phyloP scores from a whole-genome alignment of 1,139 yeast genomes.

The Magnusiomyces magnusii region DNA sequence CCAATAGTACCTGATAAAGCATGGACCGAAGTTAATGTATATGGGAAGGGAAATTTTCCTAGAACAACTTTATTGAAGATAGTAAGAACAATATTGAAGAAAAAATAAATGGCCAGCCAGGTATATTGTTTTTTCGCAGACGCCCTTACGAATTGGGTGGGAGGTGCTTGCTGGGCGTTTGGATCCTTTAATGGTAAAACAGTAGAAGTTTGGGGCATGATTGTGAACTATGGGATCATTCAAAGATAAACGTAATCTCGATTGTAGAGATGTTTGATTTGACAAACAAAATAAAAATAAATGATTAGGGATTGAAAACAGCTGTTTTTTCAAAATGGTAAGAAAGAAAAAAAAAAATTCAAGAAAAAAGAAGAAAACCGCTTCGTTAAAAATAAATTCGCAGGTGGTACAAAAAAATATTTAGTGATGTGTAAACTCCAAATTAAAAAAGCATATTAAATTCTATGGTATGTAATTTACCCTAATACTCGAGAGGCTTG shows the following conservation, averaged over 20 bases:
- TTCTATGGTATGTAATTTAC: too few species aligned
- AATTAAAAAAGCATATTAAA: too few species aligned
- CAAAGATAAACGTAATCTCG: too few species aligned
- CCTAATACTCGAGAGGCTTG: too few species aligned
- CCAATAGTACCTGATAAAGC: conserved; percentile 25
- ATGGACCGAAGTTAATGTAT: conserved; percentile 24
- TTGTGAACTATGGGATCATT: too few species aligned
- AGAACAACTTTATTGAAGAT: conserved; percentile 26
- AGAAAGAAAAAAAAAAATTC: not conserved
- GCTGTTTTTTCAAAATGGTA: not conserved
- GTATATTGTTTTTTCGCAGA: conserved; percentile 10
- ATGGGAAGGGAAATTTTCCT: conserved; percentile 27
- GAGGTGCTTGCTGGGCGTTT: not conserved
- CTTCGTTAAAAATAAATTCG: not conserved
- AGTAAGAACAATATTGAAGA: conserved; percentile 26
- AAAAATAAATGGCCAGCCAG: conserved; percentile 25
- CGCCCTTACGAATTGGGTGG: conserved; percentile 1
- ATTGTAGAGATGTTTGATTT: too few species aligned
- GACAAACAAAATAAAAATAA: too few species aligned
- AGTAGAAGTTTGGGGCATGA: not conserved
- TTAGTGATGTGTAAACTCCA: not conserved
- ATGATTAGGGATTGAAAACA: too few species aligned
- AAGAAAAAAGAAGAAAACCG: not conserved
- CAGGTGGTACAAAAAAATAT: not conserved
- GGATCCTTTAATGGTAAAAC: not conserved